Evolutionary conservation across 176 grass and related monocot species (phyloP), one percentile per base, ranked within the genome.

Genomic region (Areca catechu): DNA sequence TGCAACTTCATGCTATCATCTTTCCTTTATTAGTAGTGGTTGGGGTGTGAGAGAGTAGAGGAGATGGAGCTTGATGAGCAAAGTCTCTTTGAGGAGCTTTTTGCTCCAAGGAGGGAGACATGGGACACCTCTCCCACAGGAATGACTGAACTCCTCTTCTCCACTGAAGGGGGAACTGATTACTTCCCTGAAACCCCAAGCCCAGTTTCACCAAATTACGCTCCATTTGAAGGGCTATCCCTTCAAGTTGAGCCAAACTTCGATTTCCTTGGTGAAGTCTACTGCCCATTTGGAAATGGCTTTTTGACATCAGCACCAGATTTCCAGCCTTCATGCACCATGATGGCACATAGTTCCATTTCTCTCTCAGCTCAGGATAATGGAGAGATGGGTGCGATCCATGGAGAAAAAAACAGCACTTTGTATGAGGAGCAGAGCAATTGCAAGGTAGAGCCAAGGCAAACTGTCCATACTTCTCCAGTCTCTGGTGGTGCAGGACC

Each of bases 51-150:
- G 4, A 63, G 0, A 28, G 24, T 3, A 4, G 5, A 24, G 5
- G 49, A 22, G 56, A 88, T 85, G 89, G 89, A 85, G 74, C 70
- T 85, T 22, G 89, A 89, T 25, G 89, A 95, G 79, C 74, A 80
- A 49, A 68, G 79, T 14, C 84, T 95, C 74, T 48, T 95, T 51
- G 80, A 95, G 50, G 89, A 95, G 77, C 89, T 93, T 22, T 77
- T 88, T 73, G 79, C 83, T 17, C 63, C 81, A 69, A 75, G 70
- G 5, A 75, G 76, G 27, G 22, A 30, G 56, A 67, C 72, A 50
- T 88, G 80, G 89, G 80, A 71, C 28, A 60, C 29, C 19, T 82
- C 71, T 62, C 77, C 59, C 3, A 61, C 24, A 22, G 67, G 60
- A 72, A 82, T 76, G 71, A 81, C 62, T 54, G 84, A 89, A n/a